phyloP scores from a whole-genome alignment of 129 eudicot species.

The Smallanthus sonchifolius region DNA sequence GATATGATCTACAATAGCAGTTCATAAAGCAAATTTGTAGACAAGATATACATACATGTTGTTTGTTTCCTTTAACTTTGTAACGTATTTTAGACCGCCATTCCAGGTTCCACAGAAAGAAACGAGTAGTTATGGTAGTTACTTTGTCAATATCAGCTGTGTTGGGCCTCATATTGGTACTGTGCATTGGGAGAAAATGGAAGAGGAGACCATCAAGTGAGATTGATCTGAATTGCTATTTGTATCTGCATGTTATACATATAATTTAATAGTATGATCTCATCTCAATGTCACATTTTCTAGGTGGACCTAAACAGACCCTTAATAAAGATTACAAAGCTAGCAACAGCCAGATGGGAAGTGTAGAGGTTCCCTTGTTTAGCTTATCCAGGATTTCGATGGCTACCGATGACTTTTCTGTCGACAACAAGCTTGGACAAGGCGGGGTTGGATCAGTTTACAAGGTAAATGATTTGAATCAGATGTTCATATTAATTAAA shows the following conservation, averaged over 20 bases:
- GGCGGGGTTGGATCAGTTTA: neutral
- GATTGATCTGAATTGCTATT: too few species aligned
- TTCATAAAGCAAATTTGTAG: neutral
- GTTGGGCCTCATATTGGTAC: constrained; percentile 8
- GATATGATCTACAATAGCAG: too few species aligned
- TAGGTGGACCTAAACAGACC: too few species aligned
- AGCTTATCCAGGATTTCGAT: neutral
- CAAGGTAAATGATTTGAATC: neutral
- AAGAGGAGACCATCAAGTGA: neutral
- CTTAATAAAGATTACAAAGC: too few species aligned
- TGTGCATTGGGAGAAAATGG: neutral
- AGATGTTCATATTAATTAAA: neutral
- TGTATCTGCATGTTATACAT: too few species aligned
- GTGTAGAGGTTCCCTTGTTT: neutral
- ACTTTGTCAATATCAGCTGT: neutral
- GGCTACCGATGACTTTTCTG: neutral
- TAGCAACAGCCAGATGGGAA: neutral
- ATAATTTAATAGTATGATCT: too few species aligned
- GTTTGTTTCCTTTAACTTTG: neutral
- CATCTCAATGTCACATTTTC: too few species aligned
- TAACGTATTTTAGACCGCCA: neutral
- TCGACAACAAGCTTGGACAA: neutral
- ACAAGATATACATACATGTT: neutral
- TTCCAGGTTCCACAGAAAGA: neutral
- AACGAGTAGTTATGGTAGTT: neutral